phyloP scores from a whole-genome alignment of 2,329 filamentous ascomycete genomes.

The Cylindrodendrum hubeiense region DNA sequence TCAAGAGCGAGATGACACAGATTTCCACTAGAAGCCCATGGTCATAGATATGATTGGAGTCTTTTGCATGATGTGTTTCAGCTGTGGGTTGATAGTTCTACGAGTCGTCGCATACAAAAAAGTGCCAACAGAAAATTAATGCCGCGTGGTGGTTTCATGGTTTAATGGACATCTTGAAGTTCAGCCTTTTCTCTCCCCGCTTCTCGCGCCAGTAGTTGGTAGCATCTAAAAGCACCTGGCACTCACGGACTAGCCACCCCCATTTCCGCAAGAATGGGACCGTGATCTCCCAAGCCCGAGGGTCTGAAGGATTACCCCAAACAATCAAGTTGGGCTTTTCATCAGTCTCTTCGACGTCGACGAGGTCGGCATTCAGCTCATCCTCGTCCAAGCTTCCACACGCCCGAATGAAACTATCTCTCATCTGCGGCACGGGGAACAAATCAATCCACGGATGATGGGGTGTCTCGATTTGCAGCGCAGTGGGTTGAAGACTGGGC shows the following conservation, averaged over 20 bases:
- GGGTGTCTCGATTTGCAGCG: not conserved
- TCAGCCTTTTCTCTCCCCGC: constrained; percentile 48
- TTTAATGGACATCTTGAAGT: too few relatives aligned
- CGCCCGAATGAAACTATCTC: not conserved
- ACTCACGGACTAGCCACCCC: not conserved
- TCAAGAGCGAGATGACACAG: too few relatives aligned
- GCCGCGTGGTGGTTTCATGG: too few relatives aligned
- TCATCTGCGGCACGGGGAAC: constrained; percentile 11
- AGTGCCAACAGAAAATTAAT: too few relatives aligned
- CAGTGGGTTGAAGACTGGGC: not conserved
- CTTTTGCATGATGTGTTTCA: too few relatives aligned
- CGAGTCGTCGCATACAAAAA: too few relatives aligned
- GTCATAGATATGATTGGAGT: too few relatives aligned
- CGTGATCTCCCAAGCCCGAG: constrained; percentile 4
- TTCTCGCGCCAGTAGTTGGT: constrained; percentile 7
- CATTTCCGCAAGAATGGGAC: not conserved
- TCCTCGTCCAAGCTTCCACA: not conserved
- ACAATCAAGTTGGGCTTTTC: constrained; percentile 4
- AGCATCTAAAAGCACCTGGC: not conserved
- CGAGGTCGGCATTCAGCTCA: not conserved
- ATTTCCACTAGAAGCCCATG: too few relatives aligned
- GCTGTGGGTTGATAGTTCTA: too few relatives aligned
- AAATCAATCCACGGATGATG: constrained; percentile 17
- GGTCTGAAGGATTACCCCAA: constrained; percentile 5
- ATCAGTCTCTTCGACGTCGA: not conserved